These are phyloP conservation scores for Tulasnella sp. DNA, from an alignment of 768 basidiomycete species.

Conservation along the genomic window DNA sequence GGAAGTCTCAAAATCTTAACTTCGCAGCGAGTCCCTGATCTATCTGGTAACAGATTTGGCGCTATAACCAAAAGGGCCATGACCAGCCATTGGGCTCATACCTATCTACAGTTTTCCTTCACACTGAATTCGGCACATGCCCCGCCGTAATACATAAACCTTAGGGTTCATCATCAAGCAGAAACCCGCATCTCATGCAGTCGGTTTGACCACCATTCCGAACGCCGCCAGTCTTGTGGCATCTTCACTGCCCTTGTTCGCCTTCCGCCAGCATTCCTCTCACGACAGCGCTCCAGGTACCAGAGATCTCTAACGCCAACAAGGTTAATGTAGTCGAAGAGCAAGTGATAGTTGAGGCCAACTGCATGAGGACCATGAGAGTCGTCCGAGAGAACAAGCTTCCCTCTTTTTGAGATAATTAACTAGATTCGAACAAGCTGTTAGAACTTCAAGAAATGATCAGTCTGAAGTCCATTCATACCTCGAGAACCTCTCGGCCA, in stretches of 20 bases:
- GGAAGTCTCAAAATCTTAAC: no score
- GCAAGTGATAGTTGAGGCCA: constrained; percentile 68
- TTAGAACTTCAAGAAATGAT: not conserved
- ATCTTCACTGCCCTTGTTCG: constrained; percentile 19
- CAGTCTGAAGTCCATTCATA: constrained; percentile 30
- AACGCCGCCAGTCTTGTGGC: constrained; percentile 4
- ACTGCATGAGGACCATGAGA: constrained; percentile 86
- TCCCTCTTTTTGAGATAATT: constrained; percentile 57
- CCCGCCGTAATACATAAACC: no score
- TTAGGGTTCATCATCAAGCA: no score
- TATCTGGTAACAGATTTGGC: no score
- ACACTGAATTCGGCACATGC: no score
- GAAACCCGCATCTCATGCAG: no score
- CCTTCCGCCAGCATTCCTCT: constrained; percentile 15
- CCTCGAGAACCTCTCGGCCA: constrained; percentile 63
- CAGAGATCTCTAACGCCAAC: constrained; percentile 43
- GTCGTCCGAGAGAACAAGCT: constrained; percentile 85
- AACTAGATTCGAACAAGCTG: constrained; percentile 36
- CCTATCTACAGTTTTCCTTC: no score
- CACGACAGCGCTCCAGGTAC: constrained; percentile 24
- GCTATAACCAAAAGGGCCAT: no score
- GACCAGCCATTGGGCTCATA: no score
- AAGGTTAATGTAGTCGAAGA: constrained; percentile 52
- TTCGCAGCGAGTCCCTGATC: no score
- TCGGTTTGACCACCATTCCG: no score